Conservation (phyloP, 345 rosid species). For the Acer saccharum region DNA sequence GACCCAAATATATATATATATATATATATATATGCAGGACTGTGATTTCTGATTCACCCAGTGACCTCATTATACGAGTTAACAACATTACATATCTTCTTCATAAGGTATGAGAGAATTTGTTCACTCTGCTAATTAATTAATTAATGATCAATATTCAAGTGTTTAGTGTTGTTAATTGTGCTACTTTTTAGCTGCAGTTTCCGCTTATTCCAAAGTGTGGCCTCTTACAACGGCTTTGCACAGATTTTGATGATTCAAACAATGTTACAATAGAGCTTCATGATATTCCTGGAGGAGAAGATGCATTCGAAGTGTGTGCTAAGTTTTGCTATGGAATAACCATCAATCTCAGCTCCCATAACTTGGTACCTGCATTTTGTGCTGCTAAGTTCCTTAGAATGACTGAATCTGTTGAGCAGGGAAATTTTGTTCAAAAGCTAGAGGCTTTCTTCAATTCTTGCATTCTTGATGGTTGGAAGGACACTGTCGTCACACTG, state of each 20-base stretch:
- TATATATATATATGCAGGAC: slow-evolving; percentile 52
- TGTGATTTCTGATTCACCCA: slow-evolving; percentile 61
- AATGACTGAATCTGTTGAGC: slow-evolving; percentile 84
- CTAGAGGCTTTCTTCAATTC: slow-evolving; percentile 90
- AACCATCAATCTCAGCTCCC: slow-evolving; percentile 80
- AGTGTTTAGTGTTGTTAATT: slow-evolving; percentile 16
- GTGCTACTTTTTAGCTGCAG: slow-evolving; percentile 61
- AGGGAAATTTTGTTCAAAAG: slow-evolving; percentile 75
- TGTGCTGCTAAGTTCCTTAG: slow-evolving; percentile 92
- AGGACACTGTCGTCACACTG: slow-evolving; percentile 78
- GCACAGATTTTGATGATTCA: slow-evolving; percentile 48
- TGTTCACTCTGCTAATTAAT: no score
- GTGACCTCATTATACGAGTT: slow-evolving; percentile 66
- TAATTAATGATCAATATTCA: no score
- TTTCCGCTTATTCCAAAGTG: slow-evolving; percentile 82
- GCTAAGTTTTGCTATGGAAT: slow-evolving; percentile 97
- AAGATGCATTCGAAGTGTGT: slow-evolving; percentile 90
- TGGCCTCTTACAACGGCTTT: slow-evolving; percentile 72
- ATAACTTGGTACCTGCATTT: slow-evolving; percentile 77
- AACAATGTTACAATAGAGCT: slow-evolving; percentile 61
- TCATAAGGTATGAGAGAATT: slow-evolving; percentile 60
- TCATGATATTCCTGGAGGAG: slow-evolving; percentile 92
- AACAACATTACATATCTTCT: slow-evolving; percentile 70
- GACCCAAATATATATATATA: background rate
- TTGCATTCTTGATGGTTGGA: slow-evolving; percentile 95